Evolutionary conservation across 495 filamentous ascomycete genomes (phyloP).

Genomic region (Xylaria palmicola): DNA sequence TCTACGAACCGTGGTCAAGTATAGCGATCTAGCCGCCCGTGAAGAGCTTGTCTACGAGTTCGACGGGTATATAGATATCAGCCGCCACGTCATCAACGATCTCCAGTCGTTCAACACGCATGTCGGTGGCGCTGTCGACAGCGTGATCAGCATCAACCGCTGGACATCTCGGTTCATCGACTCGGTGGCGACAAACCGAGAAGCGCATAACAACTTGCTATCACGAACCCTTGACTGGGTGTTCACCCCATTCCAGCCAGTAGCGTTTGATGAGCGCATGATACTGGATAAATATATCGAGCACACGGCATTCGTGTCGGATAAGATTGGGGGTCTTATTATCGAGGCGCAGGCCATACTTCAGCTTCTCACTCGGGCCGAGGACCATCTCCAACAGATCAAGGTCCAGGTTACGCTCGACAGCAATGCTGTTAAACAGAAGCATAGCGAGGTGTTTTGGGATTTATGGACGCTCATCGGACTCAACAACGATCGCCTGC

Average conservation of each 20-base stretch:
- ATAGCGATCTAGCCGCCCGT: slow-evolving; percentile 43
- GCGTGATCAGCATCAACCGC: slow-evolving; percentile 59
- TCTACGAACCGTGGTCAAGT: slow-evolving; percentile 61
- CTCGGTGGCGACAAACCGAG: slow-evolving; percentile 47
- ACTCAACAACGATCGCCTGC: slow-evolving; percentile 53
- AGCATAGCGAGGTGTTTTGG: slow-evolving; percentile 59
- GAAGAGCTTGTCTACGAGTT: slow-evolving; percentile 67
- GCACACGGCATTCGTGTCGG: slow-evolving; percentile 62
- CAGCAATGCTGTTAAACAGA: slow-evolving; percentile 43
- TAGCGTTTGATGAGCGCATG: slow-evolving; percentile 50
- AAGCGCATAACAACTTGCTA: slow-evolving; percentile 23
- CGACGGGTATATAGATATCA: slow-evolving; percentile 62
- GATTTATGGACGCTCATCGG: slow-evolving; percentile 71
- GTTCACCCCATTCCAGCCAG: slow-evolving; percentile 59
- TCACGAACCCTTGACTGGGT: slow-evolving; percentile 34
- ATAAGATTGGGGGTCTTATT: slow-evolving; percentile 62
- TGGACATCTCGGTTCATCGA: slow-evolving; percentile 67
- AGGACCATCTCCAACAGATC: slow-evolving; percentile 62
- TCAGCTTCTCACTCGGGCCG: slow-evolving; percentile 56
- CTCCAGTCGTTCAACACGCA: slow-evolving; percentile 67
- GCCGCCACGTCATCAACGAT: slow-evolving; percentile 53
- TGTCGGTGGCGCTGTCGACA: slow-evolving; percentile 67
- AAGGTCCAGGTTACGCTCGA: slow-evolving; percentile 61
- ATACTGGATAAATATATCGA: slow-evolving; percentile 62
- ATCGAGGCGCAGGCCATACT: slow-evolving; percentile 63